phyloP scores from a whole-genome alignment of 768 basidiomycete species.

The Leccinum disarticulatum region DNA sequence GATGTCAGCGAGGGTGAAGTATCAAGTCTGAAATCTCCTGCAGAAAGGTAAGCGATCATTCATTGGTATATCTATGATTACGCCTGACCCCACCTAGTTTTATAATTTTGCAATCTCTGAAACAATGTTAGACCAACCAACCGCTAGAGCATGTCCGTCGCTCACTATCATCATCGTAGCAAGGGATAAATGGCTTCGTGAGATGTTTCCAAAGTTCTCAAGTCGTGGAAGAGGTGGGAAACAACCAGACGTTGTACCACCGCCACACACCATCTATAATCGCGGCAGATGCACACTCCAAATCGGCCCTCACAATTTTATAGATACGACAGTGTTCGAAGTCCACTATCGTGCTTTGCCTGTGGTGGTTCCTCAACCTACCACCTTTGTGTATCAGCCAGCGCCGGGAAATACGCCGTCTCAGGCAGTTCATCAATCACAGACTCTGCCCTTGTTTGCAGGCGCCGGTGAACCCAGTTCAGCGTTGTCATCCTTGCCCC shows the following conservation, averaged over 20 bases:
- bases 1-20: conserved; percentile 43
- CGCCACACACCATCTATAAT: conserved; percentile 64
- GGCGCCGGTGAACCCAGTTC: conserved; percentile 36
- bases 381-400: conserved; percentile 30
- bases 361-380: conserved; percentile 19
- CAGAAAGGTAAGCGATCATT: conserved; percentile 51
- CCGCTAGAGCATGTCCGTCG: conserved; percentile 14
- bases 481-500: conserved; percentile 44
- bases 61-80: not conserved
- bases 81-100: conserved; percentile 40
- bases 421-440: conserved; percentile 31
- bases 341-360: conserved; percentile 60
- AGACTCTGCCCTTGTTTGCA: conserved; percentile 19
- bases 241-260: conserved; percentile 50
- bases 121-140: conserved; percentile 52
- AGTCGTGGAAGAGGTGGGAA: conserved; percentile 61
- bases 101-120: conserved; percentile 64
- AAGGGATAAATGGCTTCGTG: conserved; percentile 66
- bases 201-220: conserved; percentile 70
- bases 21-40: conserved; percentile 42
- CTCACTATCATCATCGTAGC: conserved; percentile 41
- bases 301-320: conserved; percentile 75
- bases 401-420: conserved; percentile 23
- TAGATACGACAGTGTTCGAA: conserved; percentile 68
- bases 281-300: conserved; percentile 69